Conservation (phyloP, 345 rosid species). For the Brassica napus region DNA sequence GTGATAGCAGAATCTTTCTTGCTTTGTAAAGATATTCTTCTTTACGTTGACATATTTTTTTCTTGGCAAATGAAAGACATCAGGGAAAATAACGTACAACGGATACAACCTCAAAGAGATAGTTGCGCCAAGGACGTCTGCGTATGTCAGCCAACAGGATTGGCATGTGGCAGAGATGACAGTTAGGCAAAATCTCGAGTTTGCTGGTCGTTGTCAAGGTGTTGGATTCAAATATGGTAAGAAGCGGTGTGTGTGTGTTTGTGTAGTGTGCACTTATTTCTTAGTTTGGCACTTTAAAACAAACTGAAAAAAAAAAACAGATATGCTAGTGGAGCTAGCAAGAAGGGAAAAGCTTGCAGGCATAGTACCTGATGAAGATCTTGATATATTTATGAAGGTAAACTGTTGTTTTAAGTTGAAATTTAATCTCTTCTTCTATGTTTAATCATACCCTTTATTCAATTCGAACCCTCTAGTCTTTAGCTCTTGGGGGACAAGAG, state of each 20-base stretch:
- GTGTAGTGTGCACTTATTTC: slow-evolving; percentile 6
- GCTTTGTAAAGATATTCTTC: neutral
- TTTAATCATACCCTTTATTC: neutral
- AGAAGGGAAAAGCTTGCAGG: slow-evolving; percentile 92
- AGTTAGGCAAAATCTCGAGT: slow-evolving; percentile 81
- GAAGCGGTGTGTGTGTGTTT: too few species aligned
- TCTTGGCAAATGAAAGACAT: slow-evolving; percentile 49
- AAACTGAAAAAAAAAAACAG: slow-evolving; percentile 40
- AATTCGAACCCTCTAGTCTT: slow-evolving; percentile 50
- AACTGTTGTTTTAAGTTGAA: slow-evolving; percentile 7
- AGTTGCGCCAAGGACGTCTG: slow-evolving; percentile 87
- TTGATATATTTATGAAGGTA: slow-evolving; percentile 98
- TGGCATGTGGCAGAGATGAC: slow-evolving; percentile 97
- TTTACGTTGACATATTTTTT: slow-evolving; percentile 16
- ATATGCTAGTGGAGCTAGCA: slow-evolving; percentile 91
- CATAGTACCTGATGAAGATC: slow-evolving; percentile 97
- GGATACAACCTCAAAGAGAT: slow-evolving; percentile 81
- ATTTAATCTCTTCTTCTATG: neutral
- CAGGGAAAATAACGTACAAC: slow-evolving; percentile 78
- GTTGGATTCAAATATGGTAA: slow-evolving; percentile 92
- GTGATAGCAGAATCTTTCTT: neutral
- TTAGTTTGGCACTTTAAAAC: slow-evolving; percentile 30
- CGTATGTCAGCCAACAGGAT: slow-evolving; percentile 95
- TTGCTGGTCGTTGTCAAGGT: slow-evolving; percentile 94
- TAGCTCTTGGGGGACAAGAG: slow-evolving; percentile 87